phyloP scores from a whole-genome alignment of 495 filamentous ascomycete species.

The Hapsidospora chrysogenum region DNA sequence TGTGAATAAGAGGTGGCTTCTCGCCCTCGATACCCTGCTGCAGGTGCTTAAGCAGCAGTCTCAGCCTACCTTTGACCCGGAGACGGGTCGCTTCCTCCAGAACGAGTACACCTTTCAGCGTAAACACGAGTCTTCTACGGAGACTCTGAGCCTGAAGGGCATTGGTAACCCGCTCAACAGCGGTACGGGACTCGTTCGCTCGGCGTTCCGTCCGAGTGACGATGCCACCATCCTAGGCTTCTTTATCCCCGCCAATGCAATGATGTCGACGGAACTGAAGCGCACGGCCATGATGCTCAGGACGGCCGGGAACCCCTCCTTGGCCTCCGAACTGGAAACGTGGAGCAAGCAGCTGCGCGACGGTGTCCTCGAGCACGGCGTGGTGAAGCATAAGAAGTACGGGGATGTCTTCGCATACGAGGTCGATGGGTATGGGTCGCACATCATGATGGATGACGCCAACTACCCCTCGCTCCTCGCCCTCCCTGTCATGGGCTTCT shows the following conservation, averaged over 20 bases:
- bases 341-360: constrained; percentile 52
- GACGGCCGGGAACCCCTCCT: constrained; percentile 31
- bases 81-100: constrained; percentile 40
- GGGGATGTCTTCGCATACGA: constrained; percentile 93
- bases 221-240: constrained; percentile 93
- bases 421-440: constrained; percentile 87
- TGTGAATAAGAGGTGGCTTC: constrained; percentile 62
- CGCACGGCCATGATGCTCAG: constrained; percentile 54
- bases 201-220: constrained; percentile 91
- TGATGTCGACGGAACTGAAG: constrained; percentile 84
- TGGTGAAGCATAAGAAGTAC: constrained; percentile 66
- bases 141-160: constrained; percentile 70
- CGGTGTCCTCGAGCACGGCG: constrained; percentile 78
- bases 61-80: constrained; percentile 56
- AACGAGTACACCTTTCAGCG: constrained; percentile 84
- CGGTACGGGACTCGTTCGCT: constrained; percentile 72
- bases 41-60: constrained; percentile 62
- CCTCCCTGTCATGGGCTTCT: constrained; percentile 77
- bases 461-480: constrained; percentile 86
- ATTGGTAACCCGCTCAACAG: constrained; percentile 80
- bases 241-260: constrained; percentile 91
- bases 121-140: constrained; percentile 63
- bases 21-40: constrained; percentile 59
- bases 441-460: constrained; percentile 92
- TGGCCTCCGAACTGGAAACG: constrained; percentile 37